Base-by-base conservation (phyloP, 306 rosid genomes). In the Medicago arabica region DNA sequence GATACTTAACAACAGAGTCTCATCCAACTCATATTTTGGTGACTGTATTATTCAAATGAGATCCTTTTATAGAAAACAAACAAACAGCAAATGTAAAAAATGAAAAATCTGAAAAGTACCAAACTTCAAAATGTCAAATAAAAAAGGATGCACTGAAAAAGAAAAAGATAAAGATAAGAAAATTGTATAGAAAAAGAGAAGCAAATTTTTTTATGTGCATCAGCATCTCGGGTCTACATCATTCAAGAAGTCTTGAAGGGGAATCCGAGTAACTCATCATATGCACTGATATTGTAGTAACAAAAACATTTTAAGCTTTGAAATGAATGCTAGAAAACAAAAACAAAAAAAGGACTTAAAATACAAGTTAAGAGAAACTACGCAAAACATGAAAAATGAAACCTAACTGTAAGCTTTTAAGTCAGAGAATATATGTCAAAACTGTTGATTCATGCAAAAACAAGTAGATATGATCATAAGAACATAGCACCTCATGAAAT, bases 191-290 rank as follows among this genome's bases (percentile, higher is more conserved):
- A 54, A 54, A 17, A 8, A 4, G 31, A 28, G 4, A 28, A 28
- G 4, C 31, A 21, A 8, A 21, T 54, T 18, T 54, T 3, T 9
- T 8, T n/a, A 54, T 12, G 65, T 51, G 83, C 90, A 91, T 90
- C 94, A 85, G 94, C 82, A 75, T 71, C 97, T 89, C 90, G 87
- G 74, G 68, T 67, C 75, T 80, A 83, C 98, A 89, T 84, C 97
- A 89, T 83, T 75, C 92, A 69, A 7, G 60, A 79, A 62, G 84
- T 77, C 90, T 75, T 87, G 92, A 84, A 84, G 90, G 90, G 93
- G 93, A 90, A 90, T 85, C 93, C 89, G 85, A 88, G 91, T 70
- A 80, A 38, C 70, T 88, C 93, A 5, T 87, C 91, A 83, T 81
- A 61, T 78, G 83, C 88, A 66, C 63, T 47, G 39, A 55, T 18